phyloP scores from a whole-genome alignment of 306 rosid species.

The Rosa chinensis region DNA sequence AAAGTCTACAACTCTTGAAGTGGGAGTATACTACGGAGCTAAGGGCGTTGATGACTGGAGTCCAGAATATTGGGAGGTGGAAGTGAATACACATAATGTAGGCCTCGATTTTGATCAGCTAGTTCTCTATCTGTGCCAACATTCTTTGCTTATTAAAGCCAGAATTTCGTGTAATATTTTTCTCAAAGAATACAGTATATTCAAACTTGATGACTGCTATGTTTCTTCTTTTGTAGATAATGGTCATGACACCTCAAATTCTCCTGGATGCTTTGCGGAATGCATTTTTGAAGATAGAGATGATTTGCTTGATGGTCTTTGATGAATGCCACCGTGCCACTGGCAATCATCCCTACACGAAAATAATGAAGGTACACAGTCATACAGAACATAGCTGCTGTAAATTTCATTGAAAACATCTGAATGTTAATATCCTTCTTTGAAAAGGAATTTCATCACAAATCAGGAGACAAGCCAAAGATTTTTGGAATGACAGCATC shows the following conservation, averaged over 20 bases:
- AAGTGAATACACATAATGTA: conserved; percentile 62
- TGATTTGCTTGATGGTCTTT: conserved; percentile 59
- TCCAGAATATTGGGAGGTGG: conserved; percentile 65
- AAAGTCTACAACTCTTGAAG: conserved; percentile 50
- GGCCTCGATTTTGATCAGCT: conserved; percentile 21
- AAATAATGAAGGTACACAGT: conserved; percentile 62
- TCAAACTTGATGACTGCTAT: background rate
- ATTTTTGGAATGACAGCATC: conserved; percentile 96
- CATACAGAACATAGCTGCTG: background rate
- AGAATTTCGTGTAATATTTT: background rate
- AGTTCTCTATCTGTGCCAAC: background rate
- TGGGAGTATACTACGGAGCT: conserved; percentile 74
- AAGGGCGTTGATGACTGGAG: conserved; percentile 83
- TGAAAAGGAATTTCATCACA: conserved; percentile 82
- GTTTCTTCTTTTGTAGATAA: conserved; percentile 46
- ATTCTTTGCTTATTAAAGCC: background rate
- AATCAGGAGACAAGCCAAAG: conserved; percentile 64
- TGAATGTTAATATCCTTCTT: background rate
- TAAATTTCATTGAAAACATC: background rate
- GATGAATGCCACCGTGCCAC: conserved; percentile 87
- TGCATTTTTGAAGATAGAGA: conserved; percentile 64
- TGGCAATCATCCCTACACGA: conserved; percentile 79
- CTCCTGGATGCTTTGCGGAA: conserved; percentile 81
- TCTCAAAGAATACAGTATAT: background rate
- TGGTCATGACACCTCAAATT: conserved; percentile 95